phyloP scores from a whole-genome alignment of 2,329 filamentous ascomycete genomes.

The Mycocentrospora acerina region DNA sequence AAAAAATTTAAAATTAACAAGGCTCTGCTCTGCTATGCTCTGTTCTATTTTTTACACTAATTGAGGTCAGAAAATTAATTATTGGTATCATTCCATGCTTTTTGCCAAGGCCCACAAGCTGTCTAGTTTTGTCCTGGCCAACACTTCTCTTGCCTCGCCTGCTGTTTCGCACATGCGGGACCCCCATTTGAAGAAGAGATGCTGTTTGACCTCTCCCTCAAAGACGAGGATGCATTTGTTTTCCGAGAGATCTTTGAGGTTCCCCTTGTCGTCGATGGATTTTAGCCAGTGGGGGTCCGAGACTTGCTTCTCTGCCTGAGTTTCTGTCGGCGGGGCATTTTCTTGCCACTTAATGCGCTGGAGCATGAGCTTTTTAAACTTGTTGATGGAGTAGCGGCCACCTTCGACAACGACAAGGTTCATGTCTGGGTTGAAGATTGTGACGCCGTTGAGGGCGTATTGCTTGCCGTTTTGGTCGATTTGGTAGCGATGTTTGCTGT shows the following conservation, averaged over 20 bases:
- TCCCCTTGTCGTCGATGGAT: constrained; percentile 74
- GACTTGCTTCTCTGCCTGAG: constrained; percentile 59
- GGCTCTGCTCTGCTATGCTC: too few relatives aligned
- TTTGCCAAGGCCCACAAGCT: constrained; percentile 93
- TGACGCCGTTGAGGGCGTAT: constrained; percentile 81
- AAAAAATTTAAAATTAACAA: too few relatives aligned
- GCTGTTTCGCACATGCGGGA: constrained; percentile 89
- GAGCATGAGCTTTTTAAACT: constrained; percentile 91
- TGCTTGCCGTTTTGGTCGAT: constrained; percentile 92
- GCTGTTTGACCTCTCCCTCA: constrained; percentile 82
- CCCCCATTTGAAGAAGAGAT: constrained; percentile 85
- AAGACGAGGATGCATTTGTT: constrained; percentile 87
- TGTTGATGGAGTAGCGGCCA: constrained; percentile 76
- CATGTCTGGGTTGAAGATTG: constrained; percentile 85
- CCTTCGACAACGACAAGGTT: constrained; percentile 91
- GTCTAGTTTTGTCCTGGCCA: constrained; percentile 84
- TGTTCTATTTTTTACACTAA: too few relatives aligned
- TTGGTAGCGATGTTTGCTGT: constrained; percentile 91
- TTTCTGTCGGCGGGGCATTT: constrained; percentile 69
- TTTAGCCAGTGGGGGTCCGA: constrained; percentile 72
- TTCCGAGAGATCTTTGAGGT: constrained; percentile 75
- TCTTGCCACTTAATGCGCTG: constrained; percentile 95
- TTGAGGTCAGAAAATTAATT: too few relatives aligned
- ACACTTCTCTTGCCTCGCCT: constrained; percentile 76
- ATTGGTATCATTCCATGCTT: constrained; percentile 41